A percentile compares a stretch with the other conserved stretches of the same genome.
Evolutionary conservation across 73 alveolate species (phyloP).

Genomic region (Breviolum minutum): DNA sequence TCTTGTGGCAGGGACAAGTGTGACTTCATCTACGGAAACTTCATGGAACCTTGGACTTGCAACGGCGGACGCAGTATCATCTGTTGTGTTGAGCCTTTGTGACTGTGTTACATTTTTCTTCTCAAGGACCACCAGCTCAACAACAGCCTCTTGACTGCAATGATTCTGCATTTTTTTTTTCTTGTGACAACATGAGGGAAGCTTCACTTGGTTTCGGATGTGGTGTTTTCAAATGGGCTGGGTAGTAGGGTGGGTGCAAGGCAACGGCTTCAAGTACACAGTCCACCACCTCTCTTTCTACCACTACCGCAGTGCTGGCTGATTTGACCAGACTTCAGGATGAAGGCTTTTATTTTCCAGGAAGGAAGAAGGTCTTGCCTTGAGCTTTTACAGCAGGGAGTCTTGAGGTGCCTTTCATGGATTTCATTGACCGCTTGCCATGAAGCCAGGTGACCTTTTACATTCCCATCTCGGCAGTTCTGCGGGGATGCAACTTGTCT

Average conservation of each 20-base stretch:
- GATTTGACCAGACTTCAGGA: background rate
- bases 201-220: too few relatives aligned
- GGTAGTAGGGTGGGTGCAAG: background rate
- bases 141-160: conserved; percentile 18
- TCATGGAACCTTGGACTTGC: background rate
- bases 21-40: background rate
- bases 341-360: background rate
- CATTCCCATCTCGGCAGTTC: conserved; percentile 69
- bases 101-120: background rate
- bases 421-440: background rate
- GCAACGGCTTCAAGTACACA: background rate
- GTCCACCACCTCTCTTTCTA: conserved; percentile 1
- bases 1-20: too few relatives aligned
- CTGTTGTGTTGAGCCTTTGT: background rate
- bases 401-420: too few relatives aligned
- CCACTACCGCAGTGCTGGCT: background rate
- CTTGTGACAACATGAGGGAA: too few relatives aligned
- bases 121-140: conserved; percentile 20
- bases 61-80: background rate
- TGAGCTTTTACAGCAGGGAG: background rate
- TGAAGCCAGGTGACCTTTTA: conserved; percentile 11
- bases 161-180: background rate
- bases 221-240: background rate
- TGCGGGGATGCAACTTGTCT: conserved; percentile 40
- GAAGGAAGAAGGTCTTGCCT: background rate